Evolutionary conservation across 768 basidiomycete species (phyloP), one percentile per base, ranked within the genome.

Genomic region (Paxillus involutus): DNA sequence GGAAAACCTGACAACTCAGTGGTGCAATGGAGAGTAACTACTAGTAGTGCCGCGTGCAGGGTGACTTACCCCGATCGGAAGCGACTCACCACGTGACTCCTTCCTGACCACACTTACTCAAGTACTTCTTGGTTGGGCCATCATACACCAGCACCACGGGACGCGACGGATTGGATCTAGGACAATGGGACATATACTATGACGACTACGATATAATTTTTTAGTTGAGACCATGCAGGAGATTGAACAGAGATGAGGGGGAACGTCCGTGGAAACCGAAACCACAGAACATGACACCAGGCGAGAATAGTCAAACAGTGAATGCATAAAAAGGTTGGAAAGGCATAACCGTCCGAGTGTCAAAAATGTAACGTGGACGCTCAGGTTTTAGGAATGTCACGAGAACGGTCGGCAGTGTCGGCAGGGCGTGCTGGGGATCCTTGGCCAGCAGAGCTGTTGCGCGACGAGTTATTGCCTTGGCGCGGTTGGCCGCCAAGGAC

Each of bases 391-490:
- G 68, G 57, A 33, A 61, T 61, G 41, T 56, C 64, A 32, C 63
- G 67, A 46, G 51, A 41, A 53, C 62, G 58, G 8, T 69, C 65
- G 17, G 63, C 59, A 9, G 62, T 52, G 33, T 71, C 71, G 49
- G 72, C 55, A 13, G 70, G 63, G 32, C 68, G 70, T 44, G 63
- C 70, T 19, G 84, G 84, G n/a, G 84, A 85, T 24, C 78, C 79
- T 59, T 79, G 75, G 49, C 79, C 72, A 43, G 73, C 77, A 10
- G 84, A 85, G 58, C 77, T 81, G 39, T 74, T 80, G 42, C 78
- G 73, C 9, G 82, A 82, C 12, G 69, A 70, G 35, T 62, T 59
- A 44, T 71, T 69, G 9, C 69, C 69, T 0, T 64, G 56, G 4
- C 71, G 66, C 45, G 63, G 49, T 30, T 57, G 69, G 6, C 60